Evolutionary conservation across 257 asterid genomes (phyloP).

Genomic region (Fraxinus americana): DNA sequence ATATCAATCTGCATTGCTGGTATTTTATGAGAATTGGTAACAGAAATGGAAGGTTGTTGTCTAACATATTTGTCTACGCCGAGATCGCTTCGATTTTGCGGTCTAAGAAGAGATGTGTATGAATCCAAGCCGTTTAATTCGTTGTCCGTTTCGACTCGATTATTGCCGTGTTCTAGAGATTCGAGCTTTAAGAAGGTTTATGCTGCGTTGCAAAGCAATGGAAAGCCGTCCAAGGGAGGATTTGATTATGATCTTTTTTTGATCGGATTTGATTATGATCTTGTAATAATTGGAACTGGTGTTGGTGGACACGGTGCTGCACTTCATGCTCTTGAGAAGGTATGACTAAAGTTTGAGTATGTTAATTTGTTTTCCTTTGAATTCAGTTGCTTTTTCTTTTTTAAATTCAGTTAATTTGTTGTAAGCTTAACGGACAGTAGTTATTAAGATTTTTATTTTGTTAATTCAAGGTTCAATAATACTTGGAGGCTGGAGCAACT

Average conservation of each 20-base stretch:
- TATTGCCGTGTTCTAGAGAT: conserved; percentile 32
- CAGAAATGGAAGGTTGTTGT: too few species aligned
- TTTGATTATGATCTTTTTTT: conserved; percentile 92
- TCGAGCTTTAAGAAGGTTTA: conserved; percentile 30
- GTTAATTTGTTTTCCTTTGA: conserved; percentile 1
- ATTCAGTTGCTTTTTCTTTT: neutral
- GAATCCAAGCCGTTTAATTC: conserved; percentile 35
- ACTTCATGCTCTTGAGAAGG: conserved; percentile 94
- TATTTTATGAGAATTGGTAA: too few species aligned
- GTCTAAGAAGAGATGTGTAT: conserved; percentile 72
- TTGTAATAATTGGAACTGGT: conserved; percentile 96
- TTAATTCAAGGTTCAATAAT: neutral
- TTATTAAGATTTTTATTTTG: neutral
- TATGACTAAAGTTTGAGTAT: conserved; percentile 20
- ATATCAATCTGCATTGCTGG: too few species aligned
- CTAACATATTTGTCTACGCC: conserved; percentile 35
- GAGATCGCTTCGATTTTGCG: conserved; percentile 77
- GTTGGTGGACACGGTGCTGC: conserved; percentile 99
- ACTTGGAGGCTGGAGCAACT: neutral
- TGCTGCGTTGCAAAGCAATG: conserved; percentile 58
- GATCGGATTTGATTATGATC: too few species aligned
- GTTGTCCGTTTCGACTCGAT: conserved; percentile 36
- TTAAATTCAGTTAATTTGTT: too few species aligned
- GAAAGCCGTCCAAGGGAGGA: conserved; percentile 44
- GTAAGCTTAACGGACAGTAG: neutral